phyloP scores from a whole-genome alignment of 768 basidiomycete genomes.

The Leccinum barrowsii region DNA sequence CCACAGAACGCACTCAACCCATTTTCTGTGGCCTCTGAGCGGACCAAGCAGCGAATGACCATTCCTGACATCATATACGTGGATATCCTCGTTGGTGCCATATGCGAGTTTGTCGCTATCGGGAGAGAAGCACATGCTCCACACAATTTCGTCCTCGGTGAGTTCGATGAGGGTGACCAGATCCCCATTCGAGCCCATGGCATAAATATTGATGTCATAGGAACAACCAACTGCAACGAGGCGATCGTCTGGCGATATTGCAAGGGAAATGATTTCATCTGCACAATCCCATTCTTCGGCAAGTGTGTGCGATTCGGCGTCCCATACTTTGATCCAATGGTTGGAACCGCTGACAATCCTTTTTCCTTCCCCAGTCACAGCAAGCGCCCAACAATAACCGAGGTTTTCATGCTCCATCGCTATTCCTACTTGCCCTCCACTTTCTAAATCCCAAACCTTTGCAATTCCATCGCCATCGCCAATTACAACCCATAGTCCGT shows the following conservation, averaged over 20 bases:
- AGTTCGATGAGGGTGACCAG: neutral
- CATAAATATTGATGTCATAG: neutral
- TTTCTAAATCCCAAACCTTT: neutral
- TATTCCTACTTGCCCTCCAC: neutral
- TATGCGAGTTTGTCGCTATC: no score
- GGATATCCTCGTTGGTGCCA: no score
- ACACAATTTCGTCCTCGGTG: no score
- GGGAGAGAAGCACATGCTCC: no score
- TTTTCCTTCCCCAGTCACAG: neutral
- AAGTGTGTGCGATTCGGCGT: neutral
- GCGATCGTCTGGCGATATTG: neutral
- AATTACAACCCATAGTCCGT: neutral
- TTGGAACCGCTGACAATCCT: neutral
- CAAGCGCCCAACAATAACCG: neutral
- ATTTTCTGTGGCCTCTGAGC: no score
- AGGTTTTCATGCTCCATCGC: neutral
- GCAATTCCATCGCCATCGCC: no score
- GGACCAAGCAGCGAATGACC: no score
- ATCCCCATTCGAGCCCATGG: neutral
- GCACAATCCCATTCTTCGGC: neutral
- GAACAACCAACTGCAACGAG: neutral
- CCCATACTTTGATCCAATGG: neutral
- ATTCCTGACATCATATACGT: no score
- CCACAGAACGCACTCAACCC: no score
- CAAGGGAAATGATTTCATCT: fast-evolving